phyloP scores from a whole-genome alignment of 148 eudicot genomes.

The Salicornia ramosissima region DNA sequence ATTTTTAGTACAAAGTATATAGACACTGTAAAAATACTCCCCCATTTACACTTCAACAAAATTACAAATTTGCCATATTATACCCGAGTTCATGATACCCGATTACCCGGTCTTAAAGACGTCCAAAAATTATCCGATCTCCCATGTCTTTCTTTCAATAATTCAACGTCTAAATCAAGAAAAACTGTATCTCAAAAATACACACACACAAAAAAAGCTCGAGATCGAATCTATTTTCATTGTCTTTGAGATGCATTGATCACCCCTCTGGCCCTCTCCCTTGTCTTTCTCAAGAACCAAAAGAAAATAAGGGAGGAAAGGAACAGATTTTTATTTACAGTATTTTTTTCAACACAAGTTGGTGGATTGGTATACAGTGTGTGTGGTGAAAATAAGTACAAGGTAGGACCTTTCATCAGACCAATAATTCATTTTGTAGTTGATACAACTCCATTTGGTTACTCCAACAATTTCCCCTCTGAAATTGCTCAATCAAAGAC shows the following conservation, averaged over 20 bases:
- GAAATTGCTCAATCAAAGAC: constrained; percentile 5
- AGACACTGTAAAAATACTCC: not conserved
- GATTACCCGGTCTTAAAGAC: too few relatives aligned
- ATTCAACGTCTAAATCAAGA: too few relatives aligned
- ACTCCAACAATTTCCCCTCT: not conserved
- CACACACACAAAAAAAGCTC: too few relatives aligned
- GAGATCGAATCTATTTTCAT: too few relatives aligned
- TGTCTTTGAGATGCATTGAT: too few relatives aligned
- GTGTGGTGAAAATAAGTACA: not conserved
- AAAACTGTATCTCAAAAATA: too few relatives aligned
- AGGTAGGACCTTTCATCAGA: constrained; percentile 8
- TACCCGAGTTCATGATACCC: not conserved
- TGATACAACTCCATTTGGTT: constrained; percentile 3
- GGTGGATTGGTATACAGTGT: not conserved
- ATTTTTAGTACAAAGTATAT: not conserved
- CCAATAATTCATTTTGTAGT: not conserved
- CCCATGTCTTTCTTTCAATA: too few relatives aligned
- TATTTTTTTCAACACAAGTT: constrained; percentile 1
- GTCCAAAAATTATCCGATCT: too few relatives aligned
- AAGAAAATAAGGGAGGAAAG: not conserved
- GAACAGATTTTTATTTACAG: too few relatives aligned
- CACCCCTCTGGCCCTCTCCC: not conserved
- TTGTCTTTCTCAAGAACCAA: not conserved
- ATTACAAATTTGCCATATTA: not conserved
- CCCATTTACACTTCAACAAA: not conserved